Evolutionary conservation across 495 filamentous ascomycete species (phyloP).

Genomic region (Aspergillus nanangensis): DNA sequence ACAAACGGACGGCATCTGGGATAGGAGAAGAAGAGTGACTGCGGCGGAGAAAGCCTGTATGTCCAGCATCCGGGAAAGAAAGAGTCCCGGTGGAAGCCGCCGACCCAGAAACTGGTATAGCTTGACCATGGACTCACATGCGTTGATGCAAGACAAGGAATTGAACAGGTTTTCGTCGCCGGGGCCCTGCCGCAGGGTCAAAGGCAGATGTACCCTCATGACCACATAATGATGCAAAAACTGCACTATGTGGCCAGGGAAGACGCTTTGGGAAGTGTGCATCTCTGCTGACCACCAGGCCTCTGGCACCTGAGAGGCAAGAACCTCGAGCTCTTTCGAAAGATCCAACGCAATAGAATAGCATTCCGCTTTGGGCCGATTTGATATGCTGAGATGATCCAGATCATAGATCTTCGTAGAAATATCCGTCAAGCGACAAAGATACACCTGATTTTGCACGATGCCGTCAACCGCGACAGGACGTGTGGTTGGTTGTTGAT

Average conservation of each 20-base stretch:
- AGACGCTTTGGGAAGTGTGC: constrained; percentile 5
- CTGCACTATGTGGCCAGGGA: constrained; percentile 22
- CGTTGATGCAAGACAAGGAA: constrained; percentile 20
- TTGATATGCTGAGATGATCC: constrained; percentile 15
- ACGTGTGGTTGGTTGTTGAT: constrained; percentile 5
- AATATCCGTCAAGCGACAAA: constrained; percentile 18
- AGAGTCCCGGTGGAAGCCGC: constrained; percentile 21
- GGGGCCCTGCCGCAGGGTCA: constrained; percentile 19
- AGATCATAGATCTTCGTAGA: constrained; percentile 19
- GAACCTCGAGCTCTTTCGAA: constrained; percentile 15
- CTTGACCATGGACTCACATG: constrained; percentile 18
- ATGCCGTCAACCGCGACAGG: constrained; percentile 16
- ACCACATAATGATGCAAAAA: constrained; percentile 20
- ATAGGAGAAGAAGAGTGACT: constrained; percentile 20
- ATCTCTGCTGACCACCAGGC: constrained; percentile 18
- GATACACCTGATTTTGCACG: constrained; percentile 20
- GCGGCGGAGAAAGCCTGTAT: constrained; percentile 27
- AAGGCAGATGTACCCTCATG: constrained; percentile 24
- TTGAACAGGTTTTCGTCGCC: constrained; percentile 16
- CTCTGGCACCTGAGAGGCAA: constrained; percentile 19
- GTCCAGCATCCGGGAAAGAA: constrained; percentile 22
- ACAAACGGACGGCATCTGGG: constrained; percentile 8
- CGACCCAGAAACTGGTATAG: constrained; percentile 19
- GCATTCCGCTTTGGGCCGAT: constrained; percentile 9
- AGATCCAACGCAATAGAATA: constrained; percentile 13